Conservation (phyloP, 345 rosid genomes). For the Passiflora organensis region DNA sequence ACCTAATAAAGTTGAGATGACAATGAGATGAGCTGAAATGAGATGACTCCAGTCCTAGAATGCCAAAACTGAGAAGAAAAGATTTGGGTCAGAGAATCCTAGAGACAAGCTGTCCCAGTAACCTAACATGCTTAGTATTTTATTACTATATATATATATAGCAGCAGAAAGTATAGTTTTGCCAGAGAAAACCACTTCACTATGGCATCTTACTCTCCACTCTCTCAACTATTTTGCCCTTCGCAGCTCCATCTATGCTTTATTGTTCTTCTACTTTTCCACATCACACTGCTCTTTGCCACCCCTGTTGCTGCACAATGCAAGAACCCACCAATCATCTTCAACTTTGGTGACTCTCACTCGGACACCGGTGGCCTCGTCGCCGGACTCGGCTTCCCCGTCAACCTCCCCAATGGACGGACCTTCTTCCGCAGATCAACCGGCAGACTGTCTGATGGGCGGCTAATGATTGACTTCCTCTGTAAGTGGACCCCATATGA, state of each 20-base stretch:
- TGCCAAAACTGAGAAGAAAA: too few species aligned
- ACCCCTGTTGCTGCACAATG: conserved; percentile 27
- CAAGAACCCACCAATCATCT: conserved; percentile 49
- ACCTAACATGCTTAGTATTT: too few species aligned
- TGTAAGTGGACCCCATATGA: conserved; percentile 36
- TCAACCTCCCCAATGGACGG: conserved; percentile 65
- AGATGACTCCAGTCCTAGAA: too few species aligned
- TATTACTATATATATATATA: too few species aligned
- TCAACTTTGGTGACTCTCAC: conserved; percentile 90
- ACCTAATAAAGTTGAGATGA: too few species aligned
- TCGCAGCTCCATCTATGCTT: not conserved
- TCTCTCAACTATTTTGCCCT: not conserved
- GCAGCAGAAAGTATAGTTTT: too few species aligned
- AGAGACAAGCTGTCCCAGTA: too few species aligned
- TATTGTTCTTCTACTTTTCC: not conserved
- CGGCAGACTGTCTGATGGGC: conserved; percentile 80
- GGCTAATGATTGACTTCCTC: conserved; percentile 74
- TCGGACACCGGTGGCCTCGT: conserved; percentile 90
- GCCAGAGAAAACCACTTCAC: too few species aligned
- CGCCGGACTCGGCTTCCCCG: conserved; percentile 72
- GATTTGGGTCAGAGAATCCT: too few species aligned
- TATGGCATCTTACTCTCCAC: not conserved
- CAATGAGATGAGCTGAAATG: too few species aligned
- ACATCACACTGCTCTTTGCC: conserved; percentile 2
- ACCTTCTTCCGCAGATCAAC: conserved; percentile 60